These are phyloP conservation scores for Fagopyrum tataricum DNA, from an alignment of 148 eudicot genomes.

Conservation along the genomic window DNA sequence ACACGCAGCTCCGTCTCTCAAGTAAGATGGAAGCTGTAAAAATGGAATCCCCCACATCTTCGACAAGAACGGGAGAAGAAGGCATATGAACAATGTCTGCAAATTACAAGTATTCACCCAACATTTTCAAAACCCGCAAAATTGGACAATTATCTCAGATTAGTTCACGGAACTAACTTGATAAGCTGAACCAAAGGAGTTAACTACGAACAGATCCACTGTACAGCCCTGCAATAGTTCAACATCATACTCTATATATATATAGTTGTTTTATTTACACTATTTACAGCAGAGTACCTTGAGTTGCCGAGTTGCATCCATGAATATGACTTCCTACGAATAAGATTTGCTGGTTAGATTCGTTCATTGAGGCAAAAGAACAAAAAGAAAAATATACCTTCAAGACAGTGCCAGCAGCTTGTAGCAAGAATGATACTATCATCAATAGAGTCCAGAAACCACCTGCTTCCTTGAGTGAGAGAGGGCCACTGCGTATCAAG, in stretches of 20 bases:
- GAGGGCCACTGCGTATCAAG: slow-evolving; percentile 80
- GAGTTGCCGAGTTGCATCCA: slow-evolving; percentile 43
- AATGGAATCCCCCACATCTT: slow-evolving; percentile 95
- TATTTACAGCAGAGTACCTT: slow-evolving; percentile 42
- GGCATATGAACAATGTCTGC: slow-evolving; percentile 87
- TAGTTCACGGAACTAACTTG: slow-evolving; percentile 43
- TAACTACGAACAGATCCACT: slow-evolving; percentile 85
- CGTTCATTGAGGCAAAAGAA: background rate
- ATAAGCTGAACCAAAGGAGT: slow-evolving; percentile 92
- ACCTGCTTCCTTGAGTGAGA: slow-evolving; percentile 60
- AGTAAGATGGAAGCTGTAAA: slow-evolving; percentile 68
- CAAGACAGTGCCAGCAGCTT: slow-evolving; percentile 86
- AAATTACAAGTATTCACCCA: background rate
- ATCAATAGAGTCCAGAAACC: slow-evolving; percentile 82
- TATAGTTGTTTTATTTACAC: too few species aligned
- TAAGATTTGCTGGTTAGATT: background rate
- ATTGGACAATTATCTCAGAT: background rate
- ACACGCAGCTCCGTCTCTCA: slow-evolving; percentile 89
- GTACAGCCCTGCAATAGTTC: slow-evolving; percentile 51
- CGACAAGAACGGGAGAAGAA: slow-evolving; percentile 82
- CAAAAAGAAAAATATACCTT: slow-evolving; percentile 32
- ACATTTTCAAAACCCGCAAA: background rate
- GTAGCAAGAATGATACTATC: slow-evolving; percentile 77
- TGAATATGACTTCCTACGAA: slow-evolving; percentile 68
- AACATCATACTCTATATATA: background rate